Evolutionary conservation across 768 basidiomycete species (phyloP), one percentile per base, ranked within the genome.

Genomic region (Mycena vitilis): DNA sequence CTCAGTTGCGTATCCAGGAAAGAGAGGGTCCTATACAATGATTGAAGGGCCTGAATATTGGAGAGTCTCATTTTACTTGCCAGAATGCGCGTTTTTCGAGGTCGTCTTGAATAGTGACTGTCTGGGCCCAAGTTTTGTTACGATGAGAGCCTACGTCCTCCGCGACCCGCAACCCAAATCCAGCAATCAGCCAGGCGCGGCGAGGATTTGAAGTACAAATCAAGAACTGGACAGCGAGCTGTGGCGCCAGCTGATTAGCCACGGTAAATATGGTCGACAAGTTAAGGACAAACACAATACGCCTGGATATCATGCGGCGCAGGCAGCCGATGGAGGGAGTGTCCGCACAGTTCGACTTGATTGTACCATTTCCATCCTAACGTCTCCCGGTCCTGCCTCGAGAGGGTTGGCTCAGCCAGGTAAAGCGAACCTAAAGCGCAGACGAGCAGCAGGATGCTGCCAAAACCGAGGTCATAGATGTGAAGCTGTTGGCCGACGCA

Each of bases 401-500:
- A 30, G 8, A 36, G 20, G 16, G 54, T 22, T 9, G 54, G 11
- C 5, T 12, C 36, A 0, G 58, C 12, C n/a, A 55, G 37, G 34
- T 60, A 69, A 15, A 64, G 36, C 9, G 85, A 75, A 1, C 83
- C 89, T 44, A 82, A 73, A 0, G 90, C 88, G 71, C 86, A 87
- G 0, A 88, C 80, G 12, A 87, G 75, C 9, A 89, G 78, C 49
- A 89, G 83, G 1, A 82, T 78, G 4, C 78, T 65, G 0, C 76
- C 80, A 68, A 90, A 88, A 0, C 77, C 71, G 0, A 73, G 10
- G 48, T 86, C 78, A 1, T 72, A 74, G 12, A 79, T 61, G 69
- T 88, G 83, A 5, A 82, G 70, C 0, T 79, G 79, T 5, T 80
- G 75, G 3, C 60, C 65, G 42, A 85, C 69, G 44, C 80, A 76